phyloP scores from a whole-genome alignment of 2,329 filamentous ascomycete genomes.

The Byssoonygena ceratinophila region DNA sequence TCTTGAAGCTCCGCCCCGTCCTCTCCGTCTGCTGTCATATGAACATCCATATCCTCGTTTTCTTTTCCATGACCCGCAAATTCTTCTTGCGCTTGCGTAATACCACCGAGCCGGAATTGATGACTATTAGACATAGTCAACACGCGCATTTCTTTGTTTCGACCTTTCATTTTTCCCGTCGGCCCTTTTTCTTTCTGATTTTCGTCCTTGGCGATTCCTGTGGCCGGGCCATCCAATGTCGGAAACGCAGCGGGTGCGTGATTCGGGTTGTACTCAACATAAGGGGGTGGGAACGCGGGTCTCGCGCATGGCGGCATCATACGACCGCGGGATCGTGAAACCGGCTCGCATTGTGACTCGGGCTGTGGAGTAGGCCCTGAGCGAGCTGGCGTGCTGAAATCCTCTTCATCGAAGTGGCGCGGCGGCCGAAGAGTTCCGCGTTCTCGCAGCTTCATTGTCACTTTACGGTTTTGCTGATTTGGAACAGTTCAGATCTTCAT shows the following conservation, averaged over 20 bases:
- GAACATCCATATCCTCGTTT: background rate
- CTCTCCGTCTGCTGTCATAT: background rate
- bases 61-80: background rate
- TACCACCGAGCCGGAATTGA: background rate
- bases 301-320: constrained; percentile 14
- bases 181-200: background rate
- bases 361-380: constrained; percentile 20
- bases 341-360: background rate
- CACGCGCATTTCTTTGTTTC: background rate
- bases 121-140: background rate
- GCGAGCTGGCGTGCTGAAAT: background rate
- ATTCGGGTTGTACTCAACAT: constrained; percentile 31
- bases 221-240: constrained; percentile 22
- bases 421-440: constrained; percentile 8
- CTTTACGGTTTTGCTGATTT: background rate
- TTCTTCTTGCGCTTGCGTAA: background rate
- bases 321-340: constrained; percentile 10
- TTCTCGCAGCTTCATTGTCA: constrained; percentile 11
- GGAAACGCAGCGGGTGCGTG: constrained; percentile 36
- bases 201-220: background rate
- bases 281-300: constrained; percentile 14
- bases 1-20: background rate
- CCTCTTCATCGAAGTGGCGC: constrained; percentile 8
- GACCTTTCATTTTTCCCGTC: background rate
- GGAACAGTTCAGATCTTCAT: background rate